phyloP scores from a whole-genome alignment of 179 eudicot species.

The Sideroxylon spinosum region DNA sequence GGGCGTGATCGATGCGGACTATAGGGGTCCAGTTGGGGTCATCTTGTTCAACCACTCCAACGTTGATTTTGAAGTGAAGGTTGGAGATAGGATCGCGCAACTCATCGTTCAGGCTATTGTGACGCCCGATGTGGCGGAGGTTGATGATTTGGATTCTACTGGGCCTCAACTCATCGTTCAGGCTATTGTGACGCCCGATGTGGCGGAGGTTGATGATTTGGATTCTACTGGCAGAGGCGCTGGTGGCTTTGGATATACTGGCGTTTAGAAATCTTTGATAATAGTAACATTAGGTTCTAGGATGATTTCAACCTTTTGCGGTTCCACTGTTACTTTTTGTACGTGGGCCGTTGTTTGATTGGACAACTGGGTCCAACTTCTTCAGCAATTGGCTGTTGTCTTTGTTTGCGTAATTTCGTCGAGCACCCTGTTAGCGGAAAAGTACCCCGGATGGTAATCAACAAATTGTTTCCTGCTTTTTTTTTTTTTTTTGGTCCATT shows the following conservation, averaged over 20 bases:
- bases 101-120: constrained; percentile 29
- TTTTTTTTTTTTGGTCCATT: too few species aligned
- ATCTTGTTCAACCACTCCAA: constrained; percentile 40
- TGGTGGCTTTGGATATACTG: constrained; percentile 39
- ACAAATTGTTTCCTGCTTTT: too few species aligned
- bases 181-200: constrained; percentile 30
- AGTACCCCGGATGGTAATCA: background rate
- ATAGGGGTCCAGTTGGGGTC: constrained; percentile 37
- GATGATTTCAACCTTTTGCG: too few species aligned
- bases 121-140: constrained; percentile 30
- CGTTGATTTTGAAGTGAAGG: constrained; percentile 31
- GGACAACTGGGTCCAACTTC: background rate
- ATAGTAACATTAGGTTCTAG: background rate
- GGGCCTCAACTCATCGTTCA: constrained; percentile 37
- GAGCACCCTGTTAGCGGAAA: background rate
- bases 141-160: constrained; percentile 33
- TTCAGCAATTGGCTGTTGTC: background rate
- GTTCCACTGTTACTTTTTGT: background rate
- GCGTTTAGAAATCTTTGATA: constrained; percentile 14
- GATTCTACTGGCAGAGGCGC: constrained; percentile 31
- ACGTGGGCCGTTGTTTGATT: background rate
- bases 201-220: constrained; percentile 32
- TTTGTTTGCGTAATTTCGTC: background rate
- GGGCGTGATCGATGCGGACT: constrained; percentile 43
- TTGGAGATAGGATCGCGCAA: constrained; percentile 37